phyloP scores from a whole-genome alignment of 441 rosid genomes.

The Populus hybrid region DNA sequence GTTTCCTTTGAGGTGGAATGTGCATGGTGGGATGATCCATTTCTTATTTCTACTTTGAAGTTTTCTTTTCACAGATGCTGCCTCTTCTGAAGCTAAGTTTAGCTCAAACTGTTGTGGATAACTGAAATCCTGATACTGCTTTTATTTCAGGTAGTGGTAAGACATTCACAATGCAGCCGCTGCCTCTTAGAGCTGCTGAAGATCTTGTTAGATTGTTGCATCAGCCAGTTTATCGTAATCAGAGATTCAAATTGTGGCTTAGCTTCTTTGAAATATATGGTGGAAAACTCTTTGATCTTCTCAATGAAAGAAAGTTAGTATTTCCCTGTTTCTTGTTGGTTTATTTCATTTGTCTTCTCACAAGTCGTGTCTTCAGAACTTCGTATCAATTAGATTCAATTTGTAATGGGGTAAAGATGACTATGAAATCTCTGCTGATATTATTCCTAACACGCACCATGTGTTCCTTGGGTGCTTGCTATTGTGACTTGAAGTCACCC shows the following conservation, averaged over 20 bases:
- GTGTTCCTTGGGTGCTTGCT: not conserved
- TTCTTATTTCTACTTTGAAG: not conserved
- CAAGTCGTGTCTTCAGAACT: not conserved
- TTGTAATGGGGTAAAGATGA: conserved; percentile 7
- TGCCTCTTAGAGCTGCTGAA: conserved; percentile 86
- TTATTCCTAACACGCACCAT: not conserved
- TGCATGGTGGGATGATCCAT: not conserved
- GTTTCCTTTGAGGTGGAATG: not conserved
- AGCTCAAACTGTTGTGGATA: not conserved
- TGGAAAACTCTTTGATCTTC: conserved; percentile 95
- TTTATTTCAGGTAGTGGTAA: conserved; percentile 87
- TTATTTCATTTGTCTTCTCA: not conserved
- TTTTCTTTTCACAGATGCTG: not conserved
- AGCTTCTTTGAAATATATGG: conserved; percentile 98
- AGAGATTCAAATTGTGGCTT: conserved; percentile 93
- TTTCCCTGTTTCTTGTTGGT: conserved; percentile 18
- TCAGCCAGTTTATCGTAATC: conserved; percentile 83
- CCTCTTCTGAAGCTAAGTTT: conserved; percentile 6
- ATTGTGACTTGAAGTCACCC: not conserved
- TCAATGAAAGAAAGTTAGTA: conserved; percentile 82
- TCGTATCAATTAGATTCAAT: not conserved
- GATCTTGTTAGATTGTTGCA: conserved; percentile 85
- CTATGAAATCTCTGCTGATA: conserved; percentile 3
- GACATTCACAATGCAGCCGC: conserved; percentile 98
- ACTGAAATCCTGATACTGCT: conserved; percentile 17